These are phyloP conservation scores for Canavalia gladiata DNA, from an alignment of 306 rosid genomes.

Conservation along the genomic window DNA sequence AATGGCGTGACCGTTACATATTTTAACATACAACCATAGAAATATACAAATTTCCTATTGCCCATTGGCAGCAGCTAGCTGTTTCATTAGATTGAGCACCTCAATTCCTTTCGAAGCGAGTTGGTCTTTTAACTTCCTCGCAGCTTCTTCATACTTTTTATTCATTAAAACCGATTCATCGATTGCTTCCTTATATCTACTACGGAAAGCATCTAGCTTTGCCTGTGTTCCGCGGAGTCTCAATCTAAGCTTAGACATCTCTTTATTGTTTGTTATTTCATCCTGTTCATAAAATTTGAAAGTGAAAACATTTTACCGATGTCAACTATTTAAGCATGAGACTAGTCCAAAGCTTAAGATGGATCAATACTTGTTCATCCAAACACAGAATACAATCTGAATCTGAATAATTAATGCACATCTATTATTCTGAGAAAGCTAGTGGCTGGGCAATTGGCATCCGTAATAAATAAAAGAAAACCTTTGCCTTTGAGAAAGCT, in stretches of 20 bases:
- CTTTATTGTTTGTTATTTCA: slow-evolving; percentile 54
- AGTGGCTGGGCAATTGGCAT: slow-evolving; percentile 22
- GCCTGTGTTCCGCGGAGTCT: slow-evolving; percentile 80
- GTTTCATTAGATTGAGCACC: slow-evolving; percentile 73
- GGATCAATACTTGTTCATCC: background rate
- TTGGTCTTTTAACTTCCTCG: slow-evolving; percentile 65
- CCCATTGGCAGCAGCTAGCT: slow-evolving; percentile 51
- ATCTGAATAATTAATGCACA: background rate
- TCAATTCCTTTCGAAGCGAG: slow-evolving; percentile 70
- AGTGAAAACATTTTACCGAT: slow-evolving; percentile 1
- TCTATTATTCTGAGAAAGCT: background rate
- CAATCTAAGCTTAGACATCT: slow-evolving; percentile 66
- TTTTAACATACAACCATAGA: background rate
- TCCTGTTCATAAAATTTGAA: slow-evolving; percentile 56
- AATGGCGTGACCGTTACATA: background rate
- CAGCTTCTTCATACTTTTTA: slow-evolving; percentile 63
- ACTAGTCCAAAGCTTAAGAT: background rate
- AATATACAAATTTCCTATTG: slow-evolving; percentile 31
- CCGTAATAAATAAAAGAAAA: background rate
- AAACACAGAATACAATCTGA: background rate
- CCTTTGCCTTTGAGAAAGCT: slow-evolving; percentile 5
- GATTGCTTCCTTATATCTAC: slow-evolving; percentile 62
- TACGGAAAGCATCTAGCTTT: slow-evolving; percentile 66
- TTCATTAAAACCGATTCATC: slow-evolving; percentile 64
- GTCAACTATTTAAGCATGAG: background rate